Base-by-base conservation (phyloP, 2,329 filamentous ascomycete species). In the Hymenoscyphus scutula region DNA sequence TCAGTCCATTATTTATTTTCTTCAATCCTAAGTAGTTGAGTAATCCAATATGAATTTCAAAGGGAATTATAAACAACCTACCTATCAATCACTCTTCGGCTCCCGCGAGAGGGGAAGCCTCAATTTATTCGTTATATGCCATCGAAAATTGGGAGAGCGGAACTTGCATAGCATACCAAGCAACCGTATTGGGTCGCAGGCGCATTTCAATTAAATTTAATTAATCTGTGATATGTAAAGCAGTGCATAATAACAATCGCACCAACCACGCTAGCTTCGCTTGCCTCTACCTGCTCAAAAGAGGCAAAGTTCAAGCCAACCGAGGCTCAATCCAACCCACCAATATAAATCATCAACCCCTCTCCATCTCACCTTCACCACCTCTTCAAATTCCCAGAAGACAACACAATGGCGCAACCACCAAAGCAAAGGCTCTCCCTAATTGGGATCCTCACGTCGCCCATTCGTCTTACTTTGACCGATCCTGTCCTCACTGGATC, bases 401-500 rank as follows among this genome's bases (percentile, higher is more conserved):
- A 10, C n/a, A 48, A 23, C 3, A 48, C n/a, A 8, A 48, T 23
- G 41, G 4, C n/a, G 19, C 41, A 11, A 19, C n/a, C 41, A 48
- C 41, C 7, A 48, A 48, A 23, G 41, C 34, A 23, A 48, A 48
- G 7, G n/a, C 6, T 23, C 41, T 48, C n/a, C 41, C 41, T 19
- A 10, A 19, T 48, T 23, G 6, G 8, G 7, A 45, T 48, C 41
- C 41, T 48, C n/a, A 48, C n/a, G 4, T 19, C 8, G 2, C 41
- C 10, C 10, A n/a, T 48, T 19, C 41, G 41, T 59, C n/a, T 57
- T 11, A 55, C 61, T 27, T 60, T 68, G 25, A 53, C 64, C 54
- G 63, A 70, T 45, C 62, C 69, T 29, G 54, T 63, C 25, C 29
- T 68, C 56, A 66, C 69, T 30, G 68, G 59, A 5, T 62, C 67